Evolutionary conservation across 805 yeast genomes (phyloP).

Genomic region (Saccharomycopsis amapae): DNA sequence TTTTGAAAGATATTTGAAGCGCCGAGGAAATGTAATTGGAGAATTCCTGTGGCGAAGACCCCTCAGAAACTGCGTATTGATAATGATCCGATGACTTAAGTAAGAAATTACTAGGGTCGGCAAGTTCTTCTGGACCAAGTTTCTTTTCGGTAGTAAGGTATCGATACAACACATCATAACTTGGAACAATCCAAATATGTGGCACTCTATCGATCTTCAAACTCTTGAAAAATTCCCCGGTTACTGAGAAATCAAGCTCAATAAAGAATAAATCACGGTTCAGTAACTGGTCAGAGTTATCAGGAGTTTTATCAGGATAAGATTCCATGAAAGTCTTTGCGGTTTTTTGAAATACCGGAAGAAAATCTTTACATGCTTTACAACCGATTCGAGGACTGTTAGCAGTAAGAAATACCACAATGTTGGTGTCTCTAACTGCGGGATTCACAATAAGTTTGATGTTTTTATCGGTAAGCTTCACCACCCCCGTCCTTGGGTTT

Average conservation of each 20-base stretch:
- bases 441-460: constrained; percentile 2
- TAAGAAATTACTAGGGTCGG: constrained; percentile 1
- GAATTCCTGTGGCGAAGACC: constrained; percentile 36
- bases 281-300: background rate
- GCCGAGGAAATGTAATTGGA: constrained; percentile 47
- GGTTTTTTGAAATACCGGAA: constrained; percentile 13
- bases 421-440: constrained; percentile 8
- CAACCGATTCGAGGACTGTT: constrained; percentile 12
- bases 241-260: constrained; percentile 43
- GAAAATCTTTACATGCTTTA: constrained; percentile 12
- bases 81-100: constrained; percentile 26
- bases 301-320: background rate
- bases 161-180: constrained; percentile 3
- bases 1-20: constrained; percentile 28
- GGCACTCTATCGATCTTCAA: constrained; percentile 49
- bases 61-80: constrained; percentile 29
- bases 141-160: background rate
- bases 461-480: constrained; percentile 10
- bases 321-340: background rate
- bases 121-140: background rate
- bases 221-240: constrained; percentile 34
- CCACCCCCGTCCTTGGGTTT: background rate
- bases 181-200: constrained; percentile 62
- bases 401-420: constrained; percentile 15
- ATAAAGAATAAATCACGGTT: constrained; percentile 39